Evolutionary conservation across 768 basidiomycete genomes (phyloP), one percentile per base, ranked within the genome.

Genomic region (Suillus paluster): DNA sequence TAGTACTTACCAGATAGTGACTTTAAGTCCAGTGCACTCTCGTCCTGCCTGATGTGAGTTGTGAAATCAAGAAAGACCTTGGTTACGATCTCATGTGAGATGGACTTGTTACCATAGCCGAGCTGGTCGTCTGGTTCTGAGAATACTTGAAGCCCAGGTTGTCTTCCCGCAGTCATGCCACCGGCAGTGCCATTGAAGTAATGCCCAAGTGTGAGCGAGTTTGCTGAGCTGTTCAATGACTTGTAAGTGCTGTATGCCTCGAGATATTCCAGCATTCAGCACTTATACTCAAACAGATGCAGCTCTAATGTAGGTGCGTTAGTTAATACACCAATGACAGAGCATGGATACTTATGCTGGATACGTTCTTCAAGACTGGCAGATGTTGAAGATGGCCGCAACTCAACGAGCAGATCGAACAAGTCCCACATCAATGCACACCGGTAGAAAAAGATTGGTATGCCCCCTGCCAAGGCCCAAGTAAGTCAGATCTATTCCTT

Each of bases 381-480:
- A 15, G 73, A 66, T 8, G 68, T 71, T 11, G 45, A 57, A 0
- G 66, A 63, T 2, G 60, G 67, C 4, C 69, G 53, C 2, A 74
- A 12, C 62, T 73, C 69, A 19, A 69, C 49, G n/a, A 74, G 68
- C 0, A 71, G 30, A 50, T 71, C 62, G 48, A 64, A 70, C 3
- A 74, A 67, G 3, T 73, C 68, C 10, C 65, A 55, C 1, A 68
- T 70, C 5, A 70, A 34, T 1, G 63, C 68, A 44, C 67, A 70
- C 2, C 58, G 58, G 49, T 68, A 54, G 49, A 66, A 62, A 30
- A 71, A 71, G 46, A 59, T 38, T 8, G 70, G 70, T 8, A 71
- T 56, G 4, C 57, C 64, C 5, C 30, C 70, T 71, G 41, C 2
- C 3, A 23, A 7, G 19, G 53, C 30, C 27, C n/a, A 33, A 27